phyloP scores from a whole-genome alignment of 2,329 filamentous ascomycete species.

The Epichloe glyceriae region DNA sequence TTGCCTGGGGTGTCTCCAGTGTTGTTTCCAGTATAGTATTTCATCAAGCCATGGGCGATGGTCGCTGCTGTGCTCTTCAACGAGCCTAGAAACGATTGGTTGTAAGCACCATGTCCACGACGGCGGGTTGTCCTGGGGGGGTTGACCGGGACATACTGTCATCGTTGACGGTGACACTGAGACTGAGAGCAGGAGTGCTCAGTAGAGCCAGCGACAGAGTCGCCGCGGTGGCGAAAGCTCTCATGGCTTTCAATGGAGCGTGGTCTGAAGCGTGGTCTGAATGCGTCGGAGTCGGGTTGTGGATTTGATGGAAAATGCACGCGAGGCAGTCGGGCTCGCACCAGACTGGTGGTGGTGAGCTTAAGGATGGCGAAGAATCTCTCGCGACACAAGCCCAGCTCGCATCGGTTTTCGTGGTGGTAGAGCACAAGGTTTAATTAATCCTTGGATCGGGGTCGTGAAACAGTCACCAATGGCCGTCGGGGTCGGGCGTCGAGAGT shows the following conservation, averaged over 20 bases:
- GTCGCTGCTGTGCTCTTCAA: slow-evolving; percentile 35
- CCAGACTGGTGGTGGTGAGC: neutral
- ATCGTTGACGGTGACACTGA: slow-evolving; percentile 20
- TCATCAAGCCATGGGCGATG: slow-evolving; percentile 33
- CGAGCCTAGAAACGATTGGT: slow-evolving; percentile 25
- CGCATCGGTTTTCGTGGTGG: neutral
- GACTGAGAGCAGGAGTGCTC: slow-evolving; percentile 9
- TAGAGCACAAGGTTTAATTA: neutral
- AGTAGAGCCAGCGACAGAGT: slow-evolving; percentile 8
- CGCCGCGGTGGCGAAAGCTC: neutral
- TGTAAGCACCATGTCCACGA: neutral
- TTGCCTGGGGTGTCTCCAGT: slow-evolving; percentile 46
- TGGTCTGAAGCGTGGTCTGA: neutral
- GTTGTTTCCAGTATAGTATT: slow-evolving; percentile 43
- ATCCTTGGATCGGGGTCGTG: neutral
- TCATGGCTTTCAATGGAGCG: slow-evolving; percentile 1
- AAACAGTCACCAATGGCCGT: neutral
- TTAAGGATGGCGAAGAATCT: neutral
- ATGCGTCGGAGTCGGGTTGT: neutral
- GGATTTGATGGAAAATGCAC: neutral
- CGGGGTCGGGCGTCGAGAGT: too few species aligned
- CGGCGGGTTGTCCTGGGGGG: neutral
- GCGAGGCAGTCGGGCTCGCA: neutral
- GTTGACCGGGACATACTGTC: slow-evolving; percentile 14
- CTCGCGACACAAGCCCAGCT: neutral